Evolutionary conservation across 1,284 basidiomycete genomes (phyloP), one percentile per base, ranked within the genome.

Genomic region (Tremellales sp.): DNA sequence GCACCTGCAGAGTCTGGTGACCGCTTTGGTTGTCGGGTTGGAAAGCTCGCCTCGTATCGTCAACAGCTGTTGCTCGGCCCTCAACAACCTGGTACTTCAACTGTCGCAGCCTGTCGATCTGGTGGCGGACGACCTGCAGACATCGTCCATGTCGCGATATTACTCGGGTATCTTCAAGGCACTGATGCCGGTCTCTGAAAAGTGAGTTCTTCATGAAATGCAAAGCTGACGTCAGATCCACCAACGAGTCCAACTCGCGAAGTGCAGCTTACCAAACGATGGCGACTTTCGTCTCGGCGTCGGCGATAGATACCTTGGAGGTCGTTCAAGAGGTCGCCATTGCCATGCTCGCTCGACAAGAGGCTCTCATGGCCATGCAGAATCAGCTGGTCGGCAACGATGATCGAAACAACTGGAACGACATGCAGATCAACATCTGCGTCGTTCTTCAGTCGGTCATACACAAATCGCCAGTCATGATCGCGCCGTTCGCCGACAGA

Each of bases 401-500:
- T 72, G 94, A 99, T 70, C 83, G 90, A 57, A 94, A 94, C 74
- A 98, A 97, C 77, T 97, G 94, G 91, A 94, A 93, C 67, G 94
- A 99, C 71, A 78, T 99, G 34, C 93, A 97, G 72, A 87, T 89
- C 74, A 95, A 94, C 74, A 81, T 97, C 63, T 97, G 92, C 73
- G 85, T 86, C 52, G 87, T 95, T 39, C 77, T 91, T 48, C 69
- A 93, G 86, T 82, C 82, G 63, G 83, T 91, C 26, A 82, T 91
- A 53, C 85, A 89, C 49, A 86, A 92, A 73, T 78, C 97, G 39
- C 83, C 82, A 45, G 78, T 79, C 4, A 86, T 90, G 48, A 88
- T 97, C 54, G 82, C 85, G 59, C 91, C 92, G 4, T 75, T 95
- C 57, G 87, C 90, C 31, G 90, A 97, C 71, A 84, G 90, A 24